phyloP scores from a whole-genome alignment of 2,329 filamentous ascomycete species.

The Penicillium vulpinum region DNA sequence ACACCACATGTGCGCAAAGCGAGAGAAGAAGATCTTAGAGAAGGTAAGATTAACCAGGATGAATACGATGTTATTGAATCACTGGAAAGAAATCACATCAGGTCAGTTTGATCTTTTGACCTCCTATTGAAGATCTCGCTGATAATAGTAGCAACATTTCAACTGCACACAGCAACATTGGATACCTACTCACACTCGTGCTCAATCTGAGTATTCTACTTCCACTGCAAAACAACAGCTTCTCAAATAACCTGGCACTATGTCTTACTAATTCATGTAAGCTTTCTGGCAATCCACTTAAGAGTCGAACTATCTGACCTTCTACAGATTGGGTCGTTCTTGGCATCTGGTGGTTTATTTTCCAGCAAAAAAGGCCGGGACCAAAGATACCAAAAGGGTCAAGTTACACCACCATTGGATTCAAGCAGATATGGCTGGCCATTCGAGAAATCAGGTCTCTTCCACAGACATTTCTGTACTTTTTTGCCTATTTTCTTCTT shows the following conservation, averaged over 20 bases:
- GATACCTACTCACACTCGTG: constrained; percentile 42
- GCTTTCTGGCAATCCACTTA: constrained; percentile 3
- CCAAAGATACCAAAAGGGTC: constrained; percentile 43
- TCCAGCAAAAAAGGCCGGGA: constrained; percentile 43
- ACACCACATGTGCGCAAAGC: constrained; percentile 46
- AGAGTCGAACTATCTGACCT: neutral
- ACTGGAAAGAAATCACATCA: constrained; percentile 45
- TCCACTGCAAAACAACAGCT: constrained; percentile 38
- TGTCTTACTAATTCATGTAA: constrained; percentile 46
- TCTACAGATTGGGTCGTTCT: constrained; percentile 44
- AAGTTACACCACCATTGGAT: constrained; percentile 43
- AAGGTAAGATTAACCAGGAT: constrained; percentile 39
- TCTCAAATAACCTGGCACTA: constrained; percentile 43
- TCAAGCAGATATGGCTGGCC: constrained; percentile 45
- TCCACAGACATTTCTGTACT: constrained; percentile 45
- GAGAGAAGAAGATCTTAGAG: constrained; percentile 42
- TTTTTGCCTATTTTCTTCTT: constrained; percentile 45
- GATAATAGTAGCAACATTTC: constrained; percentile 37
- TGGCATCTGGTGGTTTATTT: constrained; percentile 47
- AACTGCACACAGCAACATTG: constrained; percentile 47
- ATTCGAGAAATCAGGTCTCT: constrained; percentile 40
- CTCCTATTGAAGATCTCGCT: neutral
- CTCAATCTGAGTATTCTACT: constrained; percentile 44
- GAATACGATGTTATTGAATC: constrained; percentile 47
- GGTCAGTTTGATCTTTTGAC: constrained; percentile 17